phyloP scores from a whole-genome alignment of 1,284 basidiomycete species.

The Malassezia sp. region DNA sequence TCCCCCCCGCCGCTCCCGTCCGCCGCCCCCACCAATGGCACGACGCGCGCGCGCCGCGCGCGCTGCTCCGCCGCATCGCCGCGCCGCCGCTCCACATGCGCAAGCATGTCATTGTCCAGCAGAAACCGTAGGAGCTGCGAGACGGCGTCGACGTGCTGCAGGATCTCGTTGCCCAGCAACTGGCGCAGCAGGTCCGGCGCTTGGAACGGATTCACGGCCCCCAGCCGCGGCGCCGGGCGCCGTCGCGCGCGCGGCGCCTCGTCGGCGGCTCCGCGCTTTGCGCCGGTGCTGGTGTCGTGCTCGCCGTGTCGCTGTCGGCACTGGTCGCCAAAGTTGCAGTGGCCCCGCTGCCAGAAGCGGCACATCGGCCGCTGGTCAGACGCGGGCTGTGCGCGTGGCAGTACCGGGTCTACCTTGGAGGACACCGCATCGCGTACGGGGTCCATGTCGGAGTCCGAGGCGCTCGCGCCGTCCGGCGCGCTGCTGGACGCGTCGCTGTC shows the following conservation, averaged over 20 bases:
- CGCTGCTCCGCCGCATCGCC: slow-evolving; percentile 62
- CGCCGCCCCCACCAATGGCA: slow-evolving; percentile 8
- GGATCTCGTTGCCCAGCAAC: slow-evolving; percentile 78
- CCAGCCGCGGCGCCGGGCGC: slow-evolving; percentile 26
- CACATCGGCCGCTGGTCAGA: slow-evolving; percentile 20
- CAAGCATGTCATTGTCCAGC: slow-evolving; percentile 79
- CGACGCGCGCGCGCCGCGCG: slow-evolving; percentile 22
- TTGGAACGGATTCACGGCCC: slow-evolving; percentile 38
- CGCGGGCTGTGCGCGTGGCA: not conserved
- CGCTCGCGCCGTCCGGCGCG: too few relatives aligned
- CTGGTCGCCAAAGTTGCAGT: slow-evolving; percentile 29
- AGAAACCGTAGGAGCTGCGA: slow-evolving; percentile 87
- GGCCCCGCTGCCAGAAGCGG: slow-evolving; percentile 25
- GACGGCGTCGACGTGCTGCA: slow-evolving; percentile 77
- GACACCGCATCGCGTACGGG: slow-evolving; percentile 16
- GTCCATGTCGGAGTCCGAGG: slow-evolving; percentile 14
- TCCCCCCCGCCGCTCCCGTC: not conserved
- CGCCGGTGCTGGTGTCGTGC: not conserved
- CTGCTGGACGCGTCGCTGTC: not conserved
- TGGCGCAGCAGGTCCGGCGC: slow-evolving; percentile 36
- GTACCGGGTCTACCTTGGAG: slow-evolving; percentile 7
- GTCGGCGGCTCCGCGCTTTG: not conserved
- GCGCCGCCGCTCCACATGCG: slow-evolving; percentile 65
- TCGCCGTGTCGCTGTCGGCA: slow-evolving; percentile 28
- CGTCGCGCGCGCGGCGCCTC: slow-evolving; percentile 12